A percentile compares a stretch with the other conserved stretches of the same genome.
phyloP scores from a whole-genome alignment of 352 stramenopile genomes.

The Pythium guiyangense region DNA sequence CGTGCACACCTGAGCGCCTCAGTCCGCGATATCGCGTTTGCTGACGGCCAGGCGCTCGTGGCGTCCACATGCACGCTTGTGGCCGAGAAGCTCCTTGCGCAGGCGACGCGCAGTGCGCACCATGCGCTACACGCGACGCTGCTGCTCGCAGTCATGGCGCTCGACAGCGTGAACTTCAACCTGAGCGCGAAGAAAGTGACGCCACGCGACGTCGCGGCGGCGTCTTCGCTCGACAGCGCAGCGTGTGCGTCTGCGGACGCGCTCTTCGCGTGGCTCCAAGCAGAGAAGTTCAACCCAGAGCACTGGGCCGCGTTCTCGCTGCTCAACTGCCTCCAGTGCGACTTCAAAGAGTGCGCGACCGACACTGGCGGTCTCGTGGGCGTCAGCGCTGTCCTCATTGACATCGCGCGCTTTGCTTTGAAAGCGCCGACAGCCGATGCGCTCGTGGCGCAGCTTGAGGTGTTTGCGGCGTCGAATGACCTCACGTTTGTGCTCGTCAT shows the following conservation, averaged over 20 bases:
- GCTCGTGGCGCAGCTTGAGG: constrained; percentile 24
- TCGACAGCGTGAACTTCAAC: constrained; percentile 80
- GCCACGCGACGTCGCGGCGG: constrained; percentile 38
- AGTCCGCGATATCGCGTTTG: constrained; percentile 62
- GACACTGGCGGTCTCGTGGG: constrained; percentile 24
- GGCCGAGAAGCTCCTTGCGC: constrained; percentile 39
- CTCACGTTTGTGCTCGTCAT: constrained; percentile 68
- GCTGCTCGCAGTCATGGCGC: constrained; percentile 70
- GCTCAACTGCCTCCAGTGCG: constrained; percentile 61
- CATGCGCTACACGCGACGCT: constrained; percentile 32
- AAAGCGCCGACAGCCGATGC: constrained; percentile 30
- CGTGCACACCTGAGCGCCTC: constrained; percentile 32
- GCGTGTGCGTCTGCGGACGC: constrained; percentile 37
- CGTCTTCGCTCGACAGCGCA: constrained; percentile 31
- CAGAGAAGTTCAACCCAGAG: constrained; percentile 55
- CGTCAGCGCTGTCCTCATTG: constrained; percentile 60
- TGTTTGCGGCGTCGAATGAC: constrained; percentile 39
- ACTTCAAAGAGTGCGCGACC: constrained; percentile 75
- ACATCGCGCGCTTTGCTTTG: constrained; percentile 38
- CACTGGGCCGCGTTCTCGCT: constrained; percentile 67
- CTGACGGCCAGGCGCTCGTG: constrained; percentile 57
- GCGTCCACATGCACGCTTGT: constrained; percentile 75
- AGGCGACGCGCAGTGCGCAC: constrained; percentile 2
- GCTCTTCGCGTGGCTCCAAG: constrained; percentile 66
- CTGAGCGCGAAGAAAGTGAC: constrained; percentile 76